These are phyloP conservation scores for Saccharomycopsis javanensis DNA, from an alignment of 805 yeast species.

Conservation along the genomic window DNA sequence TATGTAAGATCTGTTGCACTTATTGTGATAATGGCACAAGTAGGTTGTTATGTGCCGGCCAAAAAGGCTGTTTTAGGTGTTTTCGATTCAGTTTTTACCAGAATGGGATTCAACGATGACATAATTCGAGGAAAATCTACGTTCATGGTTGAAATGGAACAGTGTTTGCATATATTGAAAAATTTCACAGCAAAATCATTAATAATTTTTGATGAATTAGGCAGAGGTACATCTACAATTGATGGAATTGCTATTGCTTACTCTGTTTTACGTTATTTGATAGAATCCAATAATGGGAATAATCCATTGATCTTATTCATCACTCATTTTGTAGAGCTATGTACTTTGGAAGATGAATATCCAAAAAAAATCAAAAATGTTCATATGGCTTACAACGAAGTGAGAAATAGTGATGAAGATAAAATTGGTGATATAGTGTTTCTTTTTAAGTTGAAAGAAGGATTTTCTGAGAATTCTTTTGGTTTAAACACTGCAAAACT, in stretches of 20 bases:
- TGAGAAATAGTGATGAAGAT: slow-evolving; percentile 29
- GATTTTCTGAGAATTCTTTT: slow-evolving; percentile 54
- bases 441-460: slow-evolving; percentile 40
- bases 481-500: slow-evolving; percentile 80
- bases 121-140: slow-evolving; percentile 70
- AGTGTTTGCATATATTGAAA: slow-evolving; percentile 48
- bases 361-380: slow-evolving; percentile 41
- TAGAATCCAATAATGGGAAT: slow-evolving; percentile 26
- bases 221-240: slow-evolving; percentile 56
- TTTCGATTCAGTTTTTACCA: slow-evolving; percentile 46
- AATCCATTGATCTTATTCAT: slow-evolving; percentile 52
- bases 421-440: slow-evolving; percentile 35
- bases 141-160: slow-evolving; percentile 67
- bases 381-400: slow-evolving; percentile 57
- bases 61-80: slow-evolving; percentile 49
- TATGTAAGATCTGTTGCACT: slow-evolving; percentile 68
- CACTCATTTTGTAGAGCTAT: slow-evolving; percentile 72
- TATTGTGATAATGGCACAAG: slow-evolving; percentile 60
- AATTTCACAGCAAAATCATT: slow-evolving; percentile 44
- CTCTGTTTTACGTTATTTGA: slow-evolving; percentile 54
- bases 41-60: slow-evolving; percentile 73
- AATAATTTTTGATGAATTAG: slow-evolving; percentile 65
- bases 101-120: slow-evolving; percentile 82
- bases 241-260: slow-evolving; percentile 83
- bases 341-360: slow-evolving; percentile 37